phyloP scores from a whole-genome alignment of 2,329 filamentous ascomycete species.

The Phaeophleospora eucalypticola region DNA sequence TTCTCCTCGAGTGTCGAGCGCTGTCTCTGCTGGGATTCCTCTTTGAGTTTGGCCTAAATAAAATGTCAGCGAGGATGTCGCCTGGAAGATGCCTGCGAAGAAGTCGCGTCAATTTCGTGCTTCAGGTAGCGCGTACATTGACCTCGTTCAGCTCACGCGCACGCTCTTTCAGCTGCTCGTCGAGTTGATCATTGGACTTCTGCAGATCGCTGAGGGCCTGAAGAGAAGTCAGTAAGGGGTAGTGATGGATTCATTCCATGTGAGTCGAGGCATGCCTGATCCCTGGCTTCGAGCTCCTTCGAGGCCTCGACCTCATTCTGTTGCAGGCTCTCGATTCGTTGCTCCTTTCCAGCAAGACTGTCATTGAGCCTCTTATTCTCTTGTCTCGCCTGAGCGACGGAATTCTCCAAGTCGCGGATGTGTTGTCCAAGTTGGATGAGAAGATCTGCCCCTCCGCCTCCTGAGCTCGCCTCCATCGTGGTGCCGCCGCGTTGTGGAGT shows the following conservation, averaged over 20 bases:
- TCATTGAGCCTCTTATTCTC: background rate
- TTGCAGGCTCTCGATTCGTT: background rate
- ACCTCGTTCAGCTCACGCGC: background rate
- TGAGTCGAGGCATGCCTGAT: background rate
- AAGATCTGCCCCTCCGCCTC: too few species aligned
- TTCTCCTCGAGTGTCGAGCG: too few species aligned
- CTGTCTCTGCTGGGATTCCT: background rate
- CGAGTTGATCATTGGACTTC: background rate
- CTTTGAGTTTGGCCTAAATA: background rate
- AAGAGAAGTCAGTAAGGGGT: background rate
- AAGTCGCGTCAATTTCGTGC: background rate
- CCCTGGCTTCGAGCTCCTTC: background rate
- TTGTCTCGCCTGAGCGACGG: background rate
- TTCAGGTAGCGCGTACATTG: background rate
- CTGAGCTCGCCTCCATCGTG: background rate
- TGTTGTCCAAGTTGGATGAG: background rate
- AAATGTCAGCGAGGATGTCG: too few species aligned
- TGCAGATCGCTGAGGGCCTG: background rate
- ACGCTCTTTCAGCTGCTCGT: background rate
- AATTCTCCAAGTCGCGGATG: background rate
- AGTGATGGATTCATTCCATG: background rate
- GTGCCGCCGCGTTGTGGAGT: background rate
- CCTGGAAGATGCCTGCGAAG: background rate
- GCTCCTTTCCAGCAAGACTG: background rate
- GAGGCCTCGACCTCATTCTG: background rate